phyloP scores from a whole-genome alignment of 441 rosid species.

The Eruca vesicaria region DNA sequence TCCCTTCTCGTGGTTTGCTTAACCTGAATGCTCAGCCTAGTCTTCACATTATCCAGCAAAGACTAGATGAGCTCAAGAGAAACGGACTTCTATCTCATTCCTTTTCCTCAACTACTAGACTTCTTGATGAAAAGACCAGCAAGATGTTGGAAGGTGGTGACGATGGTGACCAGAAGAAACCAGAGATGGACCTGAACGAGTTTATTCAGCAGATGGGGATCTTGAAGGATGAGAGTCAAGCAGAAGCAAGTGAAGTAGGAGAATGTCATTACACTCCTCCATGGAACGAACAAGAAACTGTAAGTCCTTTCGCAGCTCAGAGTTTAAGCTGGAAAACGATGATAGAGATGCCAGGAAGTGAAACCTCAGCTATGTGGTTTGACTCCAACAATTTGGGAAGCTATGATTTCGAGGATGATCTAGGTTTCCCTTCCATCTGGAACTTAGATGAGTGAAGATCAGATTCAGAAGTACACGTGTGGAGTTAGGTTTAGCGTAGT shows the following conservation, averaged over 20 bases:
- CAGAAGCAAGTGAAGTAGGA: slow-evolving; percentile 35
- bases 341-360: slow-evolving; percentile 57
- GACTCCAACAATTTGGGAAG: slow-evolving; percentile 34
- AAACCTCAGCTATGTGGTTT: slow-evolving; percentile 21
- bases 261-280: slow-evolving; percentile 25
- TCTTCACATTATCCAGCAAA: slow-evolving; percentile 83
- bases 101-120: slow-evolving; percentile 42
- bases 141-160: slow-evolving; percentile 33
- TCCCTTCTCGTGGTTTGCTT: slow-evolving; percentile 76
- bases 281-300: slow-evolving; percentile 45
- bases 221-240: slow-evolving; percentile 43
- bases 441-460: slow-evolving; percentile 39
- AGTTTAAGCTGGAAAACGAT: slow-evolving; percentile 72
- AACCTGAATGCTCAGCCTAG: slow-evolving; percentile 87
- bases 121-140: slow-evolving; percentile 28
- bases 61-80: slow-evolving; percentile 80
- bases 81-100: slow-evolving; percentile 40
- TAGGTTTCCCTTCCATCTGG: slow-evolving; percentile 67
- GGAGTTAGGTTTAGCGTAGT: slow-evolving; percentile 22
- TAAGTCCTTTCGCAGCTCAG: slow-evolving; percentile 40
- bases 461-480: slow-evolving; percentile 25
- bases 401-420: slow-evolving; percentile 57
- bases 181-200: slow-evolving; percentile 89
- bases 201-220: slow-evolving; percentile 90
- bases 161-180: slow-evolving; percentile 48